phyloP scores from a whole-genome alignment of 1,284 basidiomycete species.

The Phellopilus nigrolimitatus region DNA sequence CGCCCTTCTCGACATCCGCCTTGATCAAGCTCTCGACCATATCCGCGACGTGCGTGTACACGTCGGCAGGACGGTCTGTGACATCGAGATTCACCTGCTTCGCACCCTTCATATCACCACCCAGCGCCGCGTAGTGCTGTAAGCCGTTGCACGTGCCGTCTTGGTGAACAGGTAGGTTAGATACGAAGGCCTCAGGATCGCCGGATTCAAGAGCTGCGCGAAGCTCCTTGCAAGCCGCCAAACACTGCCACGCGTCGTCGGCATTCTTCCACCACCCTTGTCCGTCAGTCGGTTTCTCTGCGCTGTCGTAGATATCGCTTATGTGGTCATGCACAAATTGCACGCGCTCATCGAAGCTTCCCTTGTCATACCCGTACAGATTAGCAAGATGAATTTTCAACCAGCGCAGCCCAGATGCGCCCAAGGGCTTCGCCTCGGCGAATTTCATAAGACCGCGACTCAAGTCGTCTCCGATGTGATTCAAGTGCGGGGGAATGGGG shows the following conservation, averaged over 20 bases:
- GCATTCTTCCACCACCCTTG: slow-evolving; percentile 86
- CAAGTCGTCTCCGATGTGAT: slow-evolving; percentile 95
- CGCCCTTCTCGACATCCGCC: slow-evolving; percentile 45
- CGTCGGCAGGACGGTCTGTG: slow-evolving; percentile 88
- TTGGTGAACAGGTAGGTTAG: slow-evolving; percentile 90
- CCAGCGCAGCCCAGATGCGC: slow-evolving; percentile 74
- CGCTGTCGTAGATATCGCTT: slow-evolving; percentile 81
- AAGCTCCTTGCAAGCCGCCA: slow-evolving; percentile 89
- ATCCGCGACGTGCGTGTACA: slow-evolving; percentile 91
- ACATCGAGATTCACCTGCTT: slow-evolving; percentile 89
- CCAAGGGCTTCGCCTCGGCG: slow-evolving; percentile 76
- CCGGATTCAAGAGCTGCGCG: slow-evolving; percentile 70
- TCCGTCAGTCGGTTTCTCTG: slow-evolving; percentile 79
- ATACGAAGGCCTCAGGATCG: slow-evolving; percentile 70
- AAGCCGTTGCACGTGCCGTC: slow-evolving; percentile 99
- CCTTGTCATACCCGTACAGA: slow-evolving; percentile 93
- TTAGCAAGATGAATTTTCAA: slow-evolving; percentile 94
- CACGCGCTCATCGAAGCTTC: slow-evolving; percentile 87
- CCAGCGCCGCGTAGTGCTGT: slow-evolving; percentile 97
- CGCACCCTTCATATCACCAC: slow-evolving; percentile 88
- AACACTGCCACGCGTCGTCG: slow-evolving; percentile 97
- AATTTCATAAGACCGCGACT: slow-evolving; percentile 88
- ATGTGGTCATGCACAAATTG: slow-evolving; percentile 73
- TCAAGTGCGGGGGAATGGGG: slow-evolving; percentile 93
- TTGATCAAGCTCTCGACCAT: slow-evolving; percentile 66